Base-by-base conservation (phyloP, 202 grass and related monocot species). In the Eragrostis tef region DNA sequence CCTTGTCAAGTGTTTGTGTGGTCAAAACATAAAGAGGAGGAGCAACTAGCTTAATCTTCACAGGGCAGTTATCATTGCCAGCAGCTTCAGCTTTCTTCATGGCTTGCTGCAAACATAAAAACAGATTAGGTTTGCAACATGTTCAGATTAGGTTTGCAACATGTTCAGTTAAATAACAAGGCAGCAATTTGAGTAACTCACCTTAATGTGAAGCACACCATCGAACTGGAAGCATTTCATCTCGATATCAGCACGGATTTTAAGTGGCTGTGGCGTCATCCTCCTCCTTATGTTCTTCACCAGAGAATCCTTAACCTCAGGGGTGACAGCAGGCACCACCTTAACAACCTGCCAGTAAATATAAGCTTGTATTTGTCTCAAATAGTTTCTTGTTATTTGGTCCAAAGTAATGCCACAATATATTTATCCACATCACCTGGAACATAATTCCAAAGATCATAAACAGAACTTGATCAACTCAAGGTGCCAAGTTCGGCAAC, bases 141-240 rank as follows among this genome's bases (percentile, higher is more conserved):
- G n/a, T 14, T 14, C 7, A 14, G 56, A 20, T 82, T 67, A 87
- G 54, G 53, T 52, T 26, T 53, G 17, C 39, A 64, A 31, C 34
- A 29, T 41, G n/a, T 11, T 14, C 7, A 11, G 22, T 26, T 7
- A 57, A 66, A 63, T 59, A 43, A 12, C 25, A 70, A 64, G 17
- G 29, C 1, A 3, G 17, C 25, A 41, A 39, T 52, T 44, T 16
- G 11, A 48, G 31, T 64, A 79, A 57, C 29, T 25, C 42, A 92
- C 91, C 91, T 97, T 91, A 70, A 94, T 97, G 65, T 97, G 94
- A 47, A 97, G 94, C 82, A 97, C 94, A 14, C 94, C 94, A 78
- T 97, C 91, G 39, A 97, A 94, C 78, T 94, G 94, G 84, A 90
- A 97, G 75, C 94, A 97, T 74, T 91, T 94, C 86, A 97, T 97